Percentiles rank a stretch among this genome's conserved stretches.
Evolutionary conservation across 176 grass and related monocot genomes (phyloP).

Genomic region (Eleusine coracana): DNA sequence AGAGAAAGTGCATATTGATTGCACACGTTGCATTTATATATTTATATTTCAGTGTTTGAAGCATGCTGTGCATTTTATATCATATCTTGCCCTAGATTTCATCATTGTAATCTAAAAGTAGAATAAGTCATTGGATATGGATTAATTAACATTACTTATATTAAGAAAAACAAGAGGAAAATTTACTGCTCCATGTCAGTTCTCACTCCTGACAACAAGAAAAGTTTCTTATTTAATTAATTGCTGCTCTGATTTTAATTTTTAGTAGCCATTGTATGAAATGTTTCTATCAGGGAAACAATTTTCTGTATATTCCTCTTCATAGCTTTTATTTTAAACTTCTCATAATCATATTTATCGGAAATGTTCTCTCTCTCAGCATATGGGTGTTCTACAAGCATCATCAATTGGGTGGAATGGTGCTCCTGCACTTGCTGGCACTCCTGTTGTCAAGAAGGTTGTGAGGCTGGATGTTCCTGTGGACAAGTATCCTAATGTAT

Average conservation of each 20-base stretch:
- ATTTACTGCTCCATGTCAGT: conserved; percentile 33
- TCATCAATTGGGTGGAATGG: conserved; percentile 73
- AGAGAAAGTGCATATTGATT: conserved; percentile 11
- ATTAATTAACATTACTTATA: conserved; percentile 19
- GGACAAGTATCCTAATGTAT: conserved; percentile 90
- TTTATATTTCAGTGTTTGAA: conserved; percentile 29
- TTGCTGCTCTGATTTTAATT: conserved; percentile 3
- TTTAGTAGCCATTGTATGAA: conserved; percentile 14
- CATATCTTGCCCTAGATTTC: background rate
- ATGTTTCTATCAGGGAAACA: background rate
- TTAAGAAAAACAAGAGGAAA: background rate
- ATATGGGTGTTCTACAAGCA: conserved; percentile 68
- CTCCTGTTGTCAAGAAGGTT: conserved; percentile 89
- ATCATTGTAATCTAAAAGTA: conserved; percentile 8
- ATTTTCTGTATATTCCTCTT: conserved; percentile 12
- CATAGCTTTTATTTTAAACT: background rate
- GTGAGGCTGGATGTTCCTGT: conserved; percentile 89
- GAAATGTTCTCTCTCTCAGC: conserved; percentile 54
- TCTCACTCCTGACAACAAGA: background rate
- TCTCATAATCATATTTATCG: conserved; percentile 33
- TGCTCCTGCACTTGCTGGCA: conserved; percentile 54
- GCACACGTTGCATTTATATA: background rate
- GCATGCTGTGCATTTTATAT: conserved; percentile 2
- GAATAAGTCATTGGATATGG: background rate
- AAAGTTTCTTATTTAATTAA: background rate